Percentiles rank a stretch among this genome's conserved stretches.
phyloP scores from a whole-genome alignment of 768 basidiomycete genomes.

The Kwoniella europaea region DNA sequence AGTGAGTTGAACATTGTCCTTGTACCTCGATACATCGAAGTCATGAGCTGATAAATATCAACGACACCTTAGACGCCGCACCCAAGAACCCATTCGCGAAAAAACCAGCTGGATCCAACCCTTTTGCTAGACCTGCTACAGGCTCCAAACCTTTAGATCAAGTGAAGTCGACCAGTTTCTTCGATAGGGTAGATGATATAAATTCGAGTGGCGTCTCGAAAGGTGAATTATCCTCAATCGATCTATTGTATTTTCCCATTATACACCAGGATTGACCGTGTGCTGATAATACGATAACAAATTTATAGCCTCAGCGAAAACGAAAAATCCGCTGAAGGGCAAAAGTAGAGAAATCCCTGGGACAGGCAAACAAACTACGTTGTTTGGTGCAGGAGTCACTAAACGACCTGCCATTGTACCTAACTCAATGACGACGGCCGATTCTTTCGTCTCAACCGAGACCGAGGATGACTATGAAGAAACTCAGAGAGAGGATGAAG shows the following conservation, averaged over 20 bases:
- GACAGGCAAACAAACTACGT: constrained; percentile 46
- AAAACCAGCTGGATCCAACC: constrained; percentile 50
- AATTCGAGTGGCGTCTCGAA: constrained; percentile 42
- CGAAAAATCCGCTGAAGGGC: constrained; percentile 14
- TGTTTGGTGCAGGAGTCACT: constrained; percentile 33
- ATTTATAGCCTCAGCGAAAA: neutral
- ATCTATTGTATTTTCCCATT: too few species aligned
- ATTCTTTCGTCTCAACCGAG: constrained; percentile 30
- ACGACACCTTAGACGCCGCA: constrained; percentile 14
- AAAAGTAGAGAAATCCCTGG: constrained; percentile 17
- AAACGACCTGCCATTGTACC: constrained; percentile 29
- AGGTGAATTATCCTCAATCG: constrained; percentile 11
- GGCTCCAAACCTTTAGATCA: constrained; percentile 39
- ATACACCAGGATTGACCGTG: too few species aligned
- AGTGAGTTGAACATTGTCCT: constrained; percentile 9
- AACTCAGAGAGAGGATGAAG: constrained; percentile 10
- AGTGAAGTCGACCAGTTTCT: constrained; percentile 56
- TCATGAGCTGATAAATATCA: too few species aligned
- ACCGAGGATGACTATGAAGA: constrained; percentile 26
- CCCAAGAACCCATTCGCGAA: constrained; percentile 57
- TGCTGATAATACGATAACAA: neutral
- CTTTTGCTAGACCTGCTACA: constrained; percentile 50
- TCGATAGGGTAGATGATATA: constrained; percentile 56
- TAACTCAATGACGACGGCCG: constrained; percentile 5
- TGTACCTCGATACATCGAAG: too few species aligned